phyloP scores from a whole-genome alignment of 148 eudicot genomes.

The Fagopyrum tataricum region DNA sequence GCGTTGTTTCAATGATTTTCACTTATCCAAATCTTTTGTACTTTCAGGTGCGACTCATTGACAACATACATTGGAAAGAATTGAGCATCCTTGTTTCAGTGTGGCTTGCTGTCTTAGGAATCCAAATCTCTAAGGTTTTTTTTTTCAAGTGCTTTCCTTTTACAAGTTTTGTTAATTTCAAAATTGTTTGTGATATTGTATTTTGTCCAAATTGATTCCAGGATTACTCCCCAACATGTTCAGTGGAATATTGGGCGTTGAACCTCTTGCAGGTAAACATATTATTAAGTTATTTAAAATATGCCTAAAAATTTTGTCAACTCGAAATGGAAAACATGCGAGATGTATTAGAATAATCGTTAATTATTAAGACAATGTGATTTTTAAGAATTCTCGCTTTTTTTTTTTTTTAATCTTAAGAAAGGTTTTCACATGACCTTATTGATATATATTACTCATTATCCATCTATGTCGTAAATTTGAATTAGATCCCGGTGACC shows the following conservation, averaged over 20 bases:
- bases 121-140: conserved; percentile 65
- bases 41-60: conserved; percentile 37
- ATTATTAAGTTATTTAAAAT: too few relatives aligned
- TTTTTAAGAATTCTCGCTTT: too few relatives aligned
- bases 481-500: conserved; percentile 10
- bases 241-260: conserved; percentile 34
- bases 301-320: too few relatives aligned
- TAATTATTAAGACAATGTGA: too few relatives aligned
- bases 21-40: not conserved
- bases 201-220: not conserved
- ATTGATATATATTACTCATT: too few relatives aligned
- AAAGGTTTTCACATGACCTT: too few relatives aligned
- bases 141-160: not conserved
- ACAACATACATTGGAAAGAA: conserved; percentile 64
- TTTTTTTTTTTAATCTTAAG: too few relatives aligned
- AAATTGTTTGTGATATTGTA: not conserved
- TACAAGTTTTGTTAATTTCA: not conserved
- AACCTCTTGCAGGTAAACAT: conserved; percentile 40
- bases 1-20: not conserved
- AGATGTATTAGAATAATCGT: too few relatives aligned
- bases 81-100: conserved; percentile 44
- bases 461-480: too few relatives aligned
- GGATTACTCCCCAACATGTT: conserved; percentile 28
- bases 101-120: conserved; percentile 54
- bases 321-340: too few relatives aligned